phyloP scores from a whole-genome alignment of 2,329 filamentous ascomycete genomes.

The Cladophialophora bantiana region DNA sequence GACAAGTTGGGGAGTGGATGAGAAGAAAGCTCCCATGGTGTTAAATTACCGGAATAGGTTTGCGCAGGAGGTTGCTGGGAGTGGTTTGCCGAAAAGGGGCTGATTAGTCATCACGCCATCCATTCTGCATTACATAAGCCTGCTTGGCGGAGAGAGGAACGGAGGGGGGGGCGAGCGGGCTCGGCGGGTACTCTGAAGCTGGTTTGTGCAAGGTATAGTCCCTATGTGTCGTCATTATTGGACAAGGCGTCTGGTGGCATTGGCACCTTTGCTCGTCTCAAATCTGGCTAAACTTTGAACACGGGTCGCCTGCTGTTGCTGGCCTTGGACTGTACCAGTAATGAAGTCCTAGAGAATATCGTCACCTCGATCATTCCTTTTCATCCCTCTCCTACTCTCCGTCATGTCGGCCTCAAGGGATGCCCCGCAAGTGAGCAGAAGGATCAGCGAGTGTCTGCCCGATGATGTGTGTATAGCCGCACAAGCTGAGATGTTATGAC shows the following conservation, averaged over 20 bases:
- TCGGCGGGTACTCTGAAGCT: no score
- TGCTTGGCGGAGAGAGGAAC: background rate
- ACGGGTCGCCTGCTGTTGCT: background rate
- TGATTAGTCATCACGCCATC: background rate
- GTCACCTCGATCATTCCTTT: background rate
- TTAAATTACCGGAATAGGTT: no score
- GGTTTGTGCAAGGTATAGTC: no score
- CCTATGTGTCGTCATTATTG: background rate
- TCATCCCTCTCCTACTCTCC: background rate
- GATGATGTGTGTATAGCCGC: slow-evolving; percentile 30
- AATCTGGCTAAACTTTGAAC: background rate
- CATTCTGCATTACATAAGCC: background rate
- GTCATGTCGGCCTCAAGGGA: slow-evolving; percentile 21
- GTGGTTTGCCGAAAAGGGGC: background rate
- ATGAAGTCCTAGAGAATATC: slow-evolving; percentile 12
- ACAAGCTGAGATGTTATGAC: background rate
- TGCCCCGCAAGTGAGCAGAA: slow-evolving; percentile 36
- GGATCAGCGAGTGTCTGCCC: slow-evolving; percentile 35
- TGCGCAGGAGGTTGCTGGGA: background rate
- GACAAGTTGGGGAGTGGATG: no score
- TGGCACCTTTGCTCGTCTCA: background rate
- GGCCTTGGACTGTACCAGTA: background rate
- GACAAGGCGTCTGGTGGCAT: background rate
- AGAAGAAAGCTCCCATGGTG: no score
- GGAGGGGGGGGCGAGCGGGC: no score